Percentiles rank a stretch among this genome's conserved stretches.
Evolutionary conservation across 345 rosid species (phyloP).

Genomic region (Microthlaspi erraticum): DNA sequence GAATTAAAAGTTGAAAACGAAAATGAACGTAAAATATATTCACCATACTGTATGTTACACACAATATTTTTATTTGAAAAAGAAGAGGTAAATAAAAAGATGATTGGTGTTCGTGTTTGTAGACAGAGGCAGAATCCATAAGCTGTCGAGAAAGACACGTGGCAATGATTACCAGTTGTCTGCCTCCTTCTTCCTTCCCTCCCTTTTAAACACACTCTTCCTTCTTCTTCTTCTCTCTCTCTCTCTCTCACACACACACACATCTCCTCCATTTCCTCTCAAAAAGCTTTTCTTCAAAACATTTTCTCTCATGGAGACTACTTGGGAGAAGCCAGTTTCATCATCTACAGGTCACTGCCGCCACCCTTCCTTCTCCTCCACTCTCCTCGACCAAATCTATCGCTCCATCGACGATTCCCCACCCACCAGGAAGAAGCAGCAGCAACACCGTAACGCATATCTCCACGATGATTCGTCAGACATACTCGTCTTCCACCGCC

Average conservation of each 20-base stretch:
- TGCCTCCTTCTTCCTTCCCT: constrained; percentile 22
- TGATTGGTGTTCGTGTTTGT: constrained; percentile 40
- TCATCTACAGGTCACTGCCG: constrained; percentile 41
- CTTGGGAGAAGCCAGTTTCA: constrained; percentile 46
- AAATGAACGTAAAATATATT: too few relatives aligned
- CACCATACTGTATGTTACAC: too few relatives aligned
- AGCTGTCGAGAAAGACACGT: constrained; percentile 50
- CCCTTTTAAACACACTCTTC: constrained; percentile 36
- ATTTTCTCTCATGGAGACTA: constrained; percentile 47
- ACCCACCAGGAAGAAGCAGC: constrained; percentile 17
- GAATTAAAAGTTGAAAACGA: too few relatives aligned
- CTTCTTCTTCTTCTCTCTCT: constrained; percentile 26
- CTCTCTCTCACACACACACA: constrained; percentile 21
- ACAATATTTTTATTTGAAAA: too few relatives aligned
- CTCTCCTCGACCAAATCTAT: constrained; percentile 79
- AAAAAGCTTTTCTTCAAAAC: neutral
- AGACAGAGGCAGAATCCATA: constrained; percentile 40
- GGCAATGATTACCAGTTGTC: constrained; percentile 43
- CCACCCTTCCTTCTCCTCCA: constrained; percentile 82
- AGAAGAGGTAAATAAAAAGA: neutral
- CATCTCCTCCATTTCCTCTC: constrained; percentile 5
- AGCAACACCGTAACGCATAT: constrained; percentile 5
- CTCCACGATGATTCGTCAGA: constrained; percentile 37
- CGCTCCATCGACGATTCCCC: constrained; percentile 73
- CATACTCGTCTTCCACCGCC: constrained; percentile 46